Percentiles rank a stretch among this genome's conserved stretches.
Conservation (phyloP, 2,329 filamentous ascomycete species). For the Microsporum audouinii region DNA sequence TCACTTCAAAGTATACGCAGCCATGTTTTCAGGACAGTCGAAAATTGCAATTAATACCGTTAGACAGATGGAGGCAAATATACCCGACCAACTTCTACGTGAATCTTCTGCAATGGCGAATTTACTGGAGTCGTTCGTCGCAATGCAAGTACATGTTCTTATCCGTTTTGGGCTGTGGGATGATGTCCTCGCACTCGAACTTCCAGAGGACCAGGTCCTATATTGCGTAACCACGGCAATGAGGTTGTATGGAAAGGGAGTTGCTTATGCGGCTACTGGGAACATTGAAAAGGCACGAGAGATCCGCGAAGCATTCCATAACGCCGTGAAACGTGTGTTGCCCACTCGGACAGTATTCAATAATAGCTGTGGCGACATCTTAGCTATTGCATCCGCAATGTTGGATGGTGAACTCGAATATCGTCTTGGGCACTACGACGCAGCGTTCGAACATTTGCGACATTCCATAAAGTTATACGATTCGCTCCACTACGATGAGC, state of each 20-base stretch:
- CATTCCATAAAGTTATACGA: constrained; percentile 51
- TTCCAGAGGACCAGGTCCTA: constrained; percentile 49
- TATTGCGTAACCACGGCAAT: constrained; percentile 62
- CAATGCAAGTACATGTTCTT: constrained; percentile 56
- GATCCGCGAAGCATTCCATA: constrained; percentile 42
- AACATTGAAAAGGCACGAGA: constrained; percentile 34
- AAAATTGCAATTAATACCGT: constrained; percentile 51
- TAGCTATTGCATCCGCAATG: constrained; percentile 53
- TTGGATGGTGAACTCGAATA: constrained; percentile 65
- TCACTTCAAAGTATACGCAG: constrained; percentile 64
- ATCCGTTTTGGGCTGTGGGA: constrained; percentile 64
- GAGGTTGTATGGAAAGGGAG: constrained; percentile 54
- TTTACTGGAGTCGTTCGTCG: constrained; percentile 61
- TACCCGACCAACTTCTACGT: constrained; percentile 53
- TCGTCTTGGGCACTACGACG: constrained; percentile 46
- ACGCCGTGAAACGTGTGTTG: constrained; percentile 44
- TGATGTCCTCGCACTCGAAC: constrained; percentile 46
- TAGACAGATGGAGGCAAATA: constrained; percentile 46
- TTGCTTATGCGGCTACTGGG: constrained; percentile 53
- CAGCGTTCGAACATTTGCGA: constrained; percentile 50
- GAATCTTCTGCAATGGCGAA: constrained; percentile 64
- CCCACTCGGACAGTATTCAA: constrained; percentile 55
- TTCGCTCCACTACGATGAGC: constrained; percentile 57
- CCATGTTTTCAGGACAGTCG: constrained; percentile 63
- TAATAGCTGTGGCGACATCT: constrained; percentile 53